These are phyloP conservation scores for Exophiala calicioides DNA, from an alignment of 2,329 filamentous ascomycete genomes.

Conservation along the genomic window DNA sequence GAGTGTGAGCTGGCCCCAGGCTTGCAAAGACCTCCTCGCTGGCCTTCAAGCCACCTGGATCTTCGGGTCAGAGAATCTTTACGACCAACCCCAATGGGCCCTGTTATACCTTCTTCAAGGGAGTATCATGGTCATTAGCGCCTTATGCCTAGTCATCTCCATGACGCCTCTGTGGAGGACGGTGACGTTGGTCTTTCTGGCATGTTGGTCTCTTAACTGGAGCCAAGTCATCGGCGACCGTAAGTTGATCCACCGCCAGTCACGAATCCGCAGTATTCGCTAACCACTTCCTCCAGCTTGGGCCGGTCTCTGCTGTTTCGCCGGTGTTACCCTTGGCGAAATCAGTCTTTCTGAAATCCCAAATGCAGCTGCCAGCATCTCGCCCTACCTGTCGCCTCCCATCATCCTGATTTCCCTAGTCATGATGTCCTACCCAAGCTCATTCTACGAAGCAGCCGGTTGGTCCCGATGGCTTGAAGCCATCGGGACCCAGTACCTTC, in stretches of 20 bases:
- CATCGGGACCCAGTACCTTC: slow-evolving; percentile 39
- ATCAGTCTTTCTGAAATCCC: slow-evolving; percentile 43
- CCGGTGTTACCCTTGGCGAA: slow-evolving; percentile 63
- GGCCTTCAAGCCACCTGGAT: slow-evolving; percentile 57
- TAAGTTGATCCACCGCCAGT: slow-evolving; percentile 22
- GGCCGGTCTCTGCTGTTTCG: slow-evolving; percentile 58
- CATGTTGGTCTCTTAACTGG: slow-evolving; percentile 46
- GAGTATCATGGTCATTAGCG: slow-evolving; percentile 57
- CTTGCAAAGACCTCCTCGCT: slow-evolving; percentile 47
- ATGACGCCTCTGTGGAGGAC: slow-evolving; percentile 54
- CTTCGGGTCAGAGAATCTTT: slow-evolving; percentile 49
- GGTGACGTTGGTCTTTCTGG: slow-evolving; percentile 49
- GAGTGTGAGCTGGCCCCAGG: slow-evolving; percentile 43
- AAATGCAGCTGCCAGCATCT: slow-evolving; percentile 37
- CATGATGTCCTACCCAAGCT: slow-evolving; percentile 62
- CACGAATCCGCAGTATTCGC: slow-evolving; percentile 8
- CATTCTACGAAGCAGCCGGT: slow-evolving; percentile 53
- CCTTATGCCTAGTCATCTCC: slow-evolving; percentile 54
- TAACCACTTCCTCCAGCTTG: slow-evolving; percentile 38
- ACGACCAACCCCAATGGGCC: slow-evolving; percentile 63
- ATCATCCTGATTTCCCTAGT: slow-evolving; percentile 57
- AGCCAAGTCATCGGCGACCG: slow-evolving; percentile 40
- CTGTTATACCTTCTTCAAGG: slow-evolving; percentile 57
- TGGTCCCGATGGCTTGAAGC: slow-evolving; percentile 50
- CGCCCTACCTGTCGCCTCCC: slow-evolving; percentile 45